A percentile compares a stretch with the other conserved stretches of the same genome.
Conservation (phyloP, 257 asterid species). For the Solanum bukasovii region DNA sequence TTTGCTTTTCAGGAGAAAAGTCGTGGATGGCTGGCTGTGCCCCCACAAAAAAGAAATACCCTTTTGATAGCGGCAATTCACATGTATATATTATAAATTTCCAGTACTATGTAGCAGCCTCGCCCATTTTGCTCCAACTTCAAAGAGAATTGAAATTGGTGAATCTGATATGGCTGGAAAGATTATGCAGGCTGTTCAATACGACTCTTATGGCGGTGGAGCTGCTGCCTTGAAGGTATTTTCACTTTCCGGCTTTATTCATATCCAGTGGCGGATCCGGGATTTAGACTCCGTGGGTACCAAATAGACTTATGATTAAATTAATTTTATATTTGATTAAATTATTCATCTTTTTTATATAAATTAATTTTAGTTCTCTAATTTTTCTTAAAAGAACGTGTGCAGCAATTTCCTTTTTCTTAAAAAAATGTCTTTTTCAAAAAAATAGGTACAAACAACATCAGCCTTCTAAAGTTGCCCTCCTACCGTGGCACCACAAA, state of each 20-base stretch:
- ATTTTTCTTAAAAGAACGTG: too few species aligned
- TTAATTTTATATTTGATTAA: too few species aligned
- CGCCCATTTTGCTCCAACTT: neutral
- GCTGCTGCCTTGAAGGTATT: slow-evolving; percentile 64
- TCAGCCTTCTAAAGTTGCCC: too few species aligned
- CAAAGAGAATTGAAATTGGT: neutral
- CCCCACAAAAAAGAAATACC: neutral
- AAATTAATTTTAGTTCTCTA: too few species aligned
- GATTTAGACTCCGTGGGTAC: too few species aligned
- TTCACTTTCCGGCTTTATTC: neutral
- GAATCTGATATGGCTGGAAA: slow-evolving; percentile 42
- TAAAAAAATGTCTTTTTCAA: too few species aligned
- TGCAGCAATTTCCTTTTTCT: too few species aligned
- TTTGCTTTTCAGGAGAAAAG: neutral
- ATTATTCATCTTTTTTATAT: too few species aligned
- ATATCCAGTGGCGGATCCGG: neutral
- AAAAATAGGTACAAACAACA: too few species aligned
- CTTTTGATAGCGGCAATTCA: neutral
- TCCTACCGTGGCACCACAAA: too few species aligned
- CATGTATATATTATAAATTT: too few species aligned
- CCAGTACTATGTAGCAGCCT: neutral
- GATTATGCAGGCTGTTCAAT: slow-evolving; percentile 73
- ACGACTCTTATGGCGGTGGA: slow-evolving; percentile 68
- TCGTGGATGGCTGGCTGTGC: neutral
- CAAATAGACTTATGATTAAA: too few species aligned